A percentile compares a stretch with the other conserved stretches of the same genome.
Conservation (phyloP, 805 yeast genomes). For the Saccharomycopsis capsularis region DNA sequence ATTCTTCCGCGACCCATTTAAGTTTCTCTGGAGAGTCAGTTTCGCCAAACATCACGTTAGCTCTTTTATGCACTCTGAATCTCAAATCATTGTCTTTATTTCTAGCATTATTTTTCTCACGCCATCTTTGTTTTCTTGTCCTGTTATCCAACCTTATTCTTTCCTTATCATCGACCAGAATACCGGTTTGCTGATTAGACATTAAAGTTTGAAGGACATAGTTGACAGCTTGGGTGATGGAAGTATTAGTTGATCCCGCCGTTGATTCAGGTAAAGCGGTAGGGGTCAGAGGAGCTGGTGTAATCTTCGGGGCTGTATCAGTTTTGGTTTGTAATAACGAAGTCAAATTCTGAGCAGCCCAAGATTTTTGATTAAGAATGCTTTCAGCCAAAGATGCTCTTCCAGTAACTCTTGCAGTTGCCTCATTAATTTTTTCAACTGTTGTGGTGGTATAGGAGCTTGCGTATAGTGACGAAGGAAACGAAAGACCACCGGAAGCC, state of each 20-base stretch:
- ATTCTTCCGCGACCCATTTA: slow-evolving; percentile 73
- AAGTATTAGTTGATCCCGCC: no score
- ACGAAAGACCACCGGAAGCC: slow-evolving; percentile 1
- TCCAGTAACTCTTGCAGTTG: background rate
- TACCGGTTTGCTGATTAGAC: background rate
- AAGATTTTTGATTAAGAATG: background rate
- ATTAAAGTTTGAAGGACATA: slow-evolving; percentile 9
- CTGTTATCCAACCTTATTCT: slow-evolving; percentile 61
- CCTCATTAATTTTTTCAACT: background rate
- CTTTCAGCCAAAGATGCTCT: background rate
- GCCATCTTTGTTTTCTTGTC: slow-evolving; percentile 75
- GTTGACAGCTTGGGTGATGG: slow-evolving; percentile 7
- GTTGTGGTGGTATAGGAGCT: background rate
- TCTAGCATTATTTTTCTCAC: slow-evolving; percentile 69
- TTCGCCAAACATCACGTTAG: slow-evolving; percentile 58
- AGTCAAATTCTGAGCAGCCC: background rate
- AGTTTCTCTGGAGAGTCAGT: slow-evolving; percentile 46
- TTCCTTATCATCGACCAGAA: slow-evolving; percentile 37
- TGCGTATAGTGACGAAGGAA: background rate
- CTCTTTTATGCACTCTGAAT: slow-evolving; percentile 68
- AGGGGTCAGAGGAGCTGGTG: background rate
- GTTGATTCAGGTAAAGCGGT: no score
- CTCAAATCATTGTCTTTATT: slow-evolving; percentile 86
- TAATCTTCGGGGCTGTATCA: background rate
- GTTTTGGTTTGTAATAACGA: no score